Base-by-base conservation (phyloP, 1,139 yeast genomes). In the Candida gigantensis region DNA sequence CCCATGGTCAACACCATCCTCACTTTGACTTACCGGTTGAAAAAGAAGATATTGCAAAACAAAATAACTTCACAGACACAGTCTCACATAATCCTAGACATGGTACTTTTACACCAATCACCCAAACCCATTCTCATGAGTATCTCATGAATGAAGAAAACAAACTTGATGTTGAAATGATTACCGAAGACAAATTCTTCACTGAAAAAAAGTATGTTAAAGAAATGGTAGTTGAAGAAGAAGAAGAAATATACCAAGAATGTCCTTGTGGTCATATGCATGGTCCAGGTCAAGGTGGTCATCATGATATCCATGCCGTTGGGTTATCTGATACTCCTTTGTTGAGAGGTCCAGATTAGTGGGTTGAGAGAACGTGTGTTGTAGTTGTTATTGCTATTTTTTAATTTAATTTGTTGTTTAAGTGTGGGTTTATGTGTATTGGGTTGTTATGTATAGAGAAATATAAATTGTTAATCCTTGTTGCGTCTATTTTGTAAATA, bases 191-290 rank as follows among this genome's bases (percentile, higher is more conserved):
- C n/a, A 28, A 34, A 12, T 39, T 41, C 17, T 11, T 19, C 17
- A 15, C 14, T 21, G 36, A 34, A 15, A 24, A 31, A 11, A 32
- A 29, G 16, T 23, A 30, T 24, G 49, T n/a, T n/a, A n/a, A n/a
- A n/a, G n/a, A n/a, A n/a, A n/a, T n/a, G n/a, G n/a, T n/a, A n/a
- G n/a, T n/a, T n/a, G n/a, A n/a, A n/a, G n/a, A n/a, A n/a, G n/a
- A n/a, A n/a, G n/a, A n/a, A n/a, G n/a, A n/a, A n/a, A n/a, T n/a
- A n/a, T n/a, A n/a, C n/a, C n/a, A 44, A 17, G 53, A 46, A 30
- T 65, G 71, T 43, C 58, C 62, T 2, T 65, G 71, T 47, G 70
- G 70, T 4, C 50, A 56, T 39, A 45, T 65, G 28, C 71, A 65
- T 41, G 70, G 70, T 1, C 65, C 68, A 2, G 67, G 65, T 6